These are phyloP conservation scores for Penicillium fimorum DNA, from an alignment of 495 filamentous ascomycete genomes.

Conservation along the genomic window DNA sequence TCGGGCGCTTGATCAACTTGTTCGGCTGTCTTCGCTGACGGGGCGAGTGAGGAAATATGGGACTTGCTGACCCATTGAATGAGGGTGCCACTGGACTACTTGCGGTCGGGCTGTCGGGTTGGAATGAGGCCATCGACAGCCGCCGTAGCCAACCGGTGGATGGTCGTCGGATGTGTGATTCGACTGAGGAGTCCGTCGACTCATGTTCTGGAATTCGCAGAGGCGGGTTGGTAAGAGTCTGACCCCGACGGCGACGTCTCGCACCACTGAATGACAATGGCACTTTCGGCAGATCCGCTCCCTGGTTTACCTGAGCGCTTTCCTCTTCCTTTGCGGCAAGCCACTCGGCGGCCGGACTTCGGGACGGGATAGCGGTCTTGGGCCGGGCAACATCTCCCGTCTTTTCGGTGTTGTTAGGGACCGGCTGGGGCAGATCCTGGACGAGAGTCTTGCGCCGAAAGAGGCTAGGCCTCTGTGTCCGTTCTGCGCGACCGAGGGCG, in stretches of 20 bases:
- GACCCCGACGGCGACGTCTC: slow-evolving; percentile 37
- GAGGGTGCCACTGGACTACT: slow-evolving; percentile 65
- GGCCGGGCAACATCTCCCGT: slow-evolving; percentile 28
- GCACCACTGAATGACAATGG: slow-evolving; percentile 57
- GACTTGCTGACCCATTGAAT: slow-evolving; percentile 68
- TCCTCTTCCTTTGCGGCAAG: slow-evolving; percentile 14
- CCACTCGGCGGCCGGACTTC: slow-evolving; percentile 16
- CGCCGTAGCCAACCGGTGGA: slow-evolving; percentile 75
- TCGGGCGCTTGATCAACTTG: slow-evolving; percentile 83
- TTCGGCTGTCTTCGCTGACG: slow-evolving; percentile 61
- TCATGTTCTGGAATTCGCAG: slow-evolving; percentile 29
- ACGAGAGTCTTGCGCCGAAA: slow-evolving; percentile 32
- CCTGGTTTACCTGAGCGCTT: slow-evolving; percentile 11
- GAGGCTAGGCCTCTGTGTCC: slow-evolving; percentile 26
- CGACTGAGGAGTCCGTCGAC: slow-evolving; percentile 35
- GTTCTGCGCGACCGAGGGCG: slow-evolving; percentile 59
- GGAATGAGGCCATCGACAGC: slow-evolving; percentile 71
- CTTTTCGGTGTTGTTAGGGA: slow-evolving; percentile 15
- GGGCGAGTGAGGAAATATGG: slow-evolving; percentile 52
- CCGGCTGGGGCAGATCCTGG: slow-evolving; percentile 21
- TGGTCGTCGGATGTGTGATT: slow-evolving; percentile 44
- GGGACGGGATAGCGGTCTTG: slow-evolving; percentile 24
- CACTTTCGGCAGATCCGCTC: slow-evolving; percentile 26
- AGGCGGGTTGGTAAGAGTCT: slow-evolving; percentile 40
- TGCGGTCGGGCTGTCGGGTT: slow-evolving; percentile 66